Conservation (phyloP, 2,329 filamentous ascomycete species). For the Onygena corvina region DNA sequence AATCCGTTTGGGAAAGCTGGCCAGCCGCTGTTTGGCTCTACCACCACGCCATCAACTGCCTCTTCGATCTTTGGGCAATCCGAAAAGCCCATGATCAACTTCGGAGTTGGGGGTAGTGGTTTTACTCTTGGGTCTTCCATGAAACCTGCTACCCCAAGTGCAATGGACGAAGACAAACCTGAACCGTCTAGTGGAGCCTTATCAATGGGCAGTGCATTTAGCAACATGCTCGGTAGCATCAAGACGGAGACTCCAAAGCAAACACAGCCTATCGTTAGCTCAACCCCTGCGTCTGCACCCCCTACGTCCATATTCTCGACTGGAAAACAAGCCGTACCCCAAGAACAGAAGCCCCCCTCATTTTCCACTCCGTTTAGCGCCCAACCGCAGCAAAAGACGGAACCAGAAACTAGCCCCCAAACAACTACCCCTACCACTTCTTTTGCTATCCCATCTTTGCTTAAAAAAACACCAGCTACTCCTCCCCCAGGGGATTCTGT, state of each 20-base stretch:
- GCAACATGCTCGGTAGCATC: slow-evolving; percentile 25
- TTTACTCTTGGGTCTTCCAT: slow-evolving; percentile 37
- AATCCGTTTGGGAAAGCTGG: slow-evolving; percentile 22
- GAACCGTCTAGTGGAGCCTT: slow-evolving; percentile 26
- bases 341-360: slow-evolving; percentile 2
- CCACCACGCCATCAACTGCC: neutral
- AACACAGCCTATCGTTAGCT: slow-evolving; percentile 12
- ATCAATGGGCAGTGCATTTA: slow-evolving; percentile 30
- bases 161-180: slow-evolving; percentile 30
- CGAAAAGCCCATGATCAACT: slow-evolving; percentile 21
- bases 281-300: slow-evolving; percentile 9
- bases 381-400: neutral
- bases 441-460: slow-evolving; percentile 14
- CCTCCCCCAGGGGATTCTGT: slow-evolving; percentile 26
- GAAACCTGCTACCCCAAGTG: slow-evolving; percentile 32
- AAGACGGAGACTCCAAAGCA: slow-evolving; percentile 13
- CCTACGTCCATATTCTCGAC: slow-evolving; percentile 8
- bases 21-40: slow-evolving; percentile 24
- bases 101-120: slow-evolving; percentile 22
- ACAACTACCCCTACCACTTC: slow-evolving; percentile 6
- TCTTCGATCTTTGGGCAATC: slow-evolving; percentile 15
- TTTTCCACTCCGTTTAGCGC: slow-evolving; percentile 2
- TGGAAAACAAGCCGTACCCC: neutral
- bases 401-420: neutral
- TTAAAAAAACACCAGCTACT: slow-evolving; percentile 21